phyloP scores from a whole-genome alignment of 257 asterid species.

The Solanum microdontum region DNA sequence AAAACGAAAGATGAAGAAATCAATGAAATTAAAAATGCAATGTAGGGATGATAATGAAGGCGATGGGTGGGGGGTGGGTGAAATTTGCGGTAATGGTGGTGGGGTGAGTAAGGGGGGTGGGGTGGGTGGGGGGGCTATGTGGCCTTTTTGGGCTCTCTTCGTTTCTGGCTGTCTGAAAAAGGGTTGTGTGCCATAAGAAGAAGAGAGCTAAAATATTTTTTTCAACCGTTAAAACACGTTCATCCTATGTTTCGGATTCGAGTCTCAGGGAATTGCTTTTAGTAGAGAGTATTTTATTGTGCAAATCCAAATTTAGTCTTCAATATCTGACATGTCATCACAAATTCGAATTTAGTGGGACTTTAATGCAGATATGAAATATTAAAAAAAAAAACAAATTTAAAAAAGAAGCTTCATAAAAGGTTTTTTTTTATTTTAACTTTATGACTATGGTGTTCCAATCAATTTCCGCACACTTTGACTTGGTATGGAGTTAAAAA shows the following conservation, averaged over 20 bases:
- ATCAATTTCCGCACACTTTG: no score
- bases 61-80: neutral
- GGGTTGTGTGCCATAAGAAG: neutral
- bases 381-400: no score
- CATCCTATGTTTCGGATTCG: no score
- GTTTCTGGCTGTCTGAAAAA: neutral
- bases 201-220: neutral
- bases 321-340: no score
- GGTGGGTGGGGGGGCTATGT: neutral
- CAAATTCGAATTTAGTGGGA: accelerated
- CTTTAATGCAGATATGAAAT: no score
- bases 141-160: neutral
- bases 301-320: no score
- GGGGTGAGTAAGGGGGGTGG: no score
- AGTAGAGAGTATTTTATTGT: no score
- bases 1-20: neutral
- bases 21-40: neutral
- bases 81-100: neutral
- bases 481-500: no score
- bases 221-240: no score
- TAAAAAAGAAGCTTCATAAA: neutral
- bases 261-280: no score
- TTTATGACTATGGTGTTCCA: no score
- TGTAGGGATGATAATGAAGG: neutral
- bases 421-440: neutral